Evolutionary conservation across 73 alveolate species (phyloP).

Genomic region (Vitrella brassicaformis): DNA sequence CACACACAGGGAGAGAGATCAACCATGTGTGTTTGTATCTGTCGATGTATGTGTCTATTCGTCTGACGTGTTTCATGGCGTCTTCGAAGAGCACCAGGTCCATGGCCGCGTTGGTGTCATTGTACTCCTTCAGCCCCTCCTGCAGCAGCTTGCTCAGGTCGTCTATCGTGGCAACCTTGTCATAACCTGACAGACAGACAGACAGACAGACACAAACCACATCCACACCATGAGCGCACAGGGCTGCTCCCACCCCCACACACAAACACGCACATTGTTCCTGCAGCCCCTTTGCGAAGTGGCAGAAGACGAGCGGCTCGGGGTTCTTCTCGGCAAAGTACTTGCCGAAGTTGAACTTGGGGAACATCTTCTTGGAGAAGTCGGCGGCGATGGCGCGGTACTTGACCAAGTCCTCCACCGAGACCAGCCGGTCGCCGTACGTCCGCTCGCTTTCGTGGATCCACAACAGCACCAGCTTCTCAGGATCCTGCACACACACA

Average conservation of each 20-base stretch:
- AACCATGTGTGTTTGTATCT: background rate
- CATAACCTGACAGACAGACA: background rate
- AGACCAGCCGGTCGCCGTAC: constrained; percentile 96
- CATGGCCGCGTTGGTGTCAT: constrained; percentile 97
- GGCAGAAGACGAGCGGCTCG: constrained; percentile 93
- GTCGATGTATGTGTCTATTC: background rate
- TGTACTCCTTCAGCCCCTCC: constrained; percentile 94
- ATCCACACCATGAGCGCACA: too few relatives aligned
- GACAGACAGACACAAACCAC: too few relatives aligned
- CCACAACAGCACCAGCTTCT: constrained; percentile 92
- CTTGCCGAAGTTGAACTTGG: constrained; percentile 38
- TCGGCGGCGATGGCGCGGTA: constrained; percentile 54
- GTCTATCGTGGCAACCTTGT: constrained; percentile 26
- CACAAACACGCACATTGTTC: constrained; percentile 33
- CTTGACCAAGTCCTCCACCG: constrained; percentile 68
- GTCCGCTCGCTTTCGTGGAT: constrained; percentile 98
- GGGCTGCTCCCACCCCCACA: too few relatives aligned
- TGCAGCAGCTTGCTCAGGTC: constrained; percentile 38
- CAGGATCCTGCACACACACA: constrained; percentile 61
- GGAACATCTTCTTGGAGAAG: constrained; percentile 57
- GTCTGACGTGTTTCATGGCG: constrained; percentile 96
- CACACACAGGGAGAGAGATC: background rate
- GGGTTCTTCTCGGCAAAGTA: constrained; percentile 71
- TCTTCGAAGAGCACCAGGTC: constrained; percentile 96
- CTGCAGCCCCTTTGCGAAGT: constrained; percentile 92